Conservation (phyloP, 805 yeast genomes). For the Teunomyces funiuensis region DNA sequence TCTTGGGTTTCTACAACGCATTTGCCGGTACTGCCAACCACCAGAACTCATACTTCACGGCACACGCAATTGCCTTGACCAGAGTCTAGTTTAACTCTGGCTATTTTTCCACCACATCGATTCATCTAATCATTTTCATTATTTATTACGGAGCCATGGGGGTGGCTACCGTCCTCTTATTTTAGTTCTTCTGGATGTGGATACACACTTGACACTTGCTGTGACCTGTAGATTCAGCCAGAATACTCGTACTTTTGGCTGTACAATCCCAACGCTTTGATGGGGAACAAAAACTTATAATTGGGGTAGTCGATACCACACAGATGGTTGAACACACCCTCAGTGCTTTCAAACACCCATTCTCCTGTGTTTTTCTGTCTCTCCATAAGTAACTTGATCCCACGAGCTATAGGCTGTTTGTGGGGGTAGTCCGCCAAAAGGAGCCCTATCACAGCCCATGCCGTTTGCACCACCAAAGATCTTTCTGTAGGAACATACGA, state of each 20-base stretch:
- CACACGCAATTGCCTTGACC: constrained; percentile 25
- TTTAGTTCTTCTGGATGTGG: constrained; percentile 5
- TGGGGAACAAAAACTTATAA: constrained; percentile 83
- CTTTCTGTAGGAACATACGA: constrained; percentile 65
- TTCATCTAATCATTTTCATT: neutral
- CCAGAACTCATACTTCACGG: constrained; percentile 37
- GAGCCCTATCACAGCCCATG: constrained; percentile 89
- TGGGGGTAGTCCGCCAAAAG: constrained; percentile 81
- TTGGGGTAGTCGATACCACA: constrained; percentile 95
- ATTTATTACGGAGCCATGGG: constrained; percentile 5
- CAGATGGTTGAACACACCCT: constrained; percentile 92
- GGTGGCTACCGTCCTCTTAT: neutral
- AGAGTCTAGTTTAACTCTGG: constrained; percentile 1
- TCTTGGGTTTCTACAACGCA: constrained; percentile 42
- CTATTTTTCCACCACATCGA: constrained; percentile 1
- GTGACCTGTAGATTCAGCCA: constrained; percentile 4
- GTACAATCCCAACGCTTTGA: constrained; percentile 87
- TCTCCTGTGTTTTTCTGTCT: constrained; percentile 78
- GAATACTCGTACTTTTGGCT: constrained; percentile 26
- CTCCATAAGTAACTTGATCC: constrained; percentile 58
- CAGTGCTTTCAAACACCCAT: constrained; percentile 80
- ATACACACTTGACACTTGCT: constrained; percentile 1
- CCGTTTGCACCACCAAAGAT: constrained; percentile 81
- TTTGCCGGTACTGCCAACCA: constrained; percentile 38
- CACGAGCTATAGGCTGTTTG: constrained; percentile 57